Conservation (phyloP, 495 filamentous ascomycete species). For the Aspergillus mulundensis region DNA sequence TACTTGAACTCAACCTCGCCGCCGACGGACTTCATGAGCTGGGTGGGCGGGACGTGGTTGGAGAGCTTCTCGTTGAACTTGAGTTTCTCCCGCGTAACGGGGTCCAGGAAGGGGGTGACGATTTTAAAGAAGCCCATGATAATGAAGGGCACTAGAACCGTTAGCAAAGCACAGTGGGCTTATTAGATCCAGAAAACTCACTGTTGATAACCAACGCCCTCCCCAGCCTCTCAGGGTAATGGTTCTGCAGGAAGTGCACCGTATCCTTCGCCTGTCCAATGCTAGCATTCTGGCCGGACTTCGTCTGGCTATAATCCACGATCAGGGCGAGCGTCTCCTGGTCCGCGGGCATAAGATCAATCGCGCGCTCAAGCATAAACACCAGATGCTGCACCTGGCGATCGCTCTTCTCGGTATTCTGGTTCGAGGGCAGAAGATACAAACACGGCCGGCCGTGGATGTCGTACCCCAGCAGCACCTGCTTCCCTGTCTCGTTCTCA, state of each 20-base stretch:
- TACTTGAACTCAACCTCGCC: conserved; percentile 74
- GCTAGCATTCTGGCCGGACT: conserved; percentile 69
- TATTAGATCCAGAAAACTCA: conserved; percentile 31
- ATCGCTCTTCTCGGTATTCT: conserved; percentile 87
- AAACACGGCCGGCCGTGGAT: conserved; percentile 77
- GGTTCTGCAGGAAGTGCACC: conserved; percentile 82
- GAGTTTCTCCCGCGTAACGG: conserved; percentile 82
- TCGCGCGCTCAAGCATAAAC: conserved; percentile 86
- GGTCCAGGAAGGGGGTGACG: conserved; percentile 94
- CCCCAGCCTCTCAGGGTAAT: conserved; percentile 93
- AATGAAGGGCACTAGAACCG: conserved; percentile 69
- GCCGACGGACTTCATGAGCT: conserved; percentile 63
- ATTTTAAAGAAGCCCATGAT: conserved; percentile 90
- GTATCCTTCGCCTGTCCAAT: conserved; percentile 73
- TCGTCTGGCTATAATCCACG: conserved; percentile 81
- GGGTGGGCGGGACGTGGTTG: conserved; percentile 68
- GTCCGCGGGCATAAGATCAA: conserved; percentile 80
- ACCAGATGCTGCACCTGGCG: conserved; percentile 92
- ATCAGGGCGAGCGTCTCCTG: conserved; percentile 82
- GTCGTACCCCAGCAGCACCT: conserved; percentile 84
- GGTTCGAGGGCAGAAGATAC: conserved; percentile 80
- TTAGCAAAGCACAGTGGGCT: no score
- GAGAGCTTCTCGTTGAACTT: conserved; percentile 88
- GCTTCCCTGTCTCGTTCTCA: conserved; percentile 96
- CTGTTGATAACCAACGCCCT: conserved; percentile 82